These are phyloP conservation scores for Mollisiaceae sp. DNA, from an alignment of 2,329 filamentous ascomycete species.

Conservation along the genomic window DNA sequence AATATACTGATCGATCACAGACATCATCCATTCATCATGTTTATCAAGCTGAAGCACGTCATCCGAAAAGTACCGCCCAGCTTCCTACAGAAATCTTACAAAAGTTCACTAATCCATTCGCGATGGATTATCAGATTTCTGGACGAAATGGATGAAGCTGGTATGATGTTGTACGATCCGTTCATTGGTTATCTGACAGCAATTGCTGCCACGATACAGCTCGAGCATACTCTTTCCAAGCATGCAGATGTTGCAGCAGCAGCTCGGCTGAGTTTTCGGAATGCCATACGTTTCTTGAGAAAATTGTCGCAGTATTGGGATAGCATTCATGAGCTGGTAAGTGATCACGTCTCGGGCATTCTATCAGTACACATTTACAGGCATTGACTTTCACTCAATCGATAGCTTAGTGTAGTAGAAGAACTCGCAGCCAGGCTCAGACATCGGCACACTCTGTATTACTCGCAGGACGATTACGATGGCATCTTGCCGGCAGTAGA, in stretches of 20 bases:
- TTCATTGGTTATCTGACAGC: constrained; percentile 31
- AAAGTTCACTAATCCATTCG: constrained; percentile 32
- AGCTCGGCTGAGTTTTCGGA: constrained; percentile 26
- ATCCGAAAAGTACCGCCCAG: constrained; percentile 32
- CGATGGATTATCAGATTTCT: constrained; percentile 31
- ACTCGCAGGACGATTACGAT: constrained; percentile 32
- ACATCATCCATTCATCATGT: constrained; percentile 34
- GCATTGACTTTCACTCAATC: background rate
- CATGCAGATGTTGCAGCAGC: constrained; percentile 30
- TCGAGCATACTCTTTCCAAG: constrained; percentile 31
- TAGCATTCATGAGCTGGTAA: constrained; percentile 27
- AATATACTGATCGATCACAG: constrained; percentile 17
- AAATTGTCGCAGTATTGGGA: constrained; percentile 31
- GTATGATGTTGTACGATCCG: constrained; percentile 33
- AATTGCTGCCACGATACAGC: constrained; percentile 30
- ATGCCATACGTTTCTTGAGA: constrained; percentile 26
- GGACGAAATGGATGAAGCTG: constrained; percentile 32
- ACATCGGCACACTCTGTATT: constrained; percentile 30
- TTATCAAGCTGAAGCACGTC: constrained; percentile 31
- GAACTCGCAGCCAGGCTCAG: constrained; percentile 27
- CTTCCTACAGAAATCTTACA: constrained; percentile 33
- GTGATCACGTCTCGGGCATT: background rate
- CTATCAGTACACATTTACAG: too few relatives aligned
- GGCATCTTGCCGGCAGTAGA: constrained; percentile 29
- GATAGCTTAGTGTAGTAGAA: constrained; percentile 28